Base-by-base conservation (phyloP, 1,284 basidiomycete genomes). In the Tilletiaria anomala region DNA sequence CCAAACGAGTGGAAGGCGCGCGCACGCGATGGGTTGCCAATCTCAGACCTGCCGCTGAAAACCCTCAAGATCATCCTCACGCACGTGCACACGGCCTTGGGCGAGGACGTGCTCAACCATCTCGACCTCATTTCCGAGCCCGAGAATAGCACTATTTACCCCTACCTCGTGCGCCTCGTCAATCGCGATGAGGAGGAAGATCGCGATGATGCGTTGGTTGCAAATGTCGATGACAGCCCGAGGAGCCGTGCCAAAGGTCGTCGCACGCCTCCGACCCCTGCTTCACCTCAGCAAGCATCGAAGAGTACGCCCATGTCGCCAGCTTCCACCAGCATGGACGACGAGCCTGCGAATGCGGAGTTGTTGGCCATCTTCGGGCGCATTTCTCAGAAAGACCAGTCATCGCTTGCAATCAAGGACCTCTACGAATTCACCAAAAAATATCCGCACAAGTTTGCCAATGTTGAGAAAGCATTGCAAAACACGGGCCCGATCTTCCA, bases 1-100 rank as follows among this genome's bases (percentile, higher is more conserved):
- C 93, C 93, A 0, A 85, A 85, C 44, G 88, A 96, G 69, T 99
- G 89, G 87, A 78, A 89, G 39, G 79, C 82, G 15, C 74, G 93
- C 45, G 83, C 86, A 2, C 80, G 80, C 3, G 86, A 86, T 60
- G 82, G 82, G 48, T 77, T 96, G 0, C 87, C 91, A 2, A 82
- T 93, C 56, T 88, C 86, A 32, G 93, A 97, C 61, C 83, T 97
- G 83, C 93, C 93, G 2, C 70, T 97, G 53, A 76, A 91, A 44
- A 97, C 93, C 1, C 83, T 96, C 68, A 99, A 97, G 72, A 58
- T 61, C 24, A 58, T 64, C 16, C 44, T 65, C 6, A 51, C 50
- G 20, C 89, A 62, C 39, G 42, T 58, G n/a, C 48, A 46, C 6
- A 53, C 53, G 19, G 41, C 47, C 20, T 51, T 51, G 34, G 56